Evolutionary conservation across 495 filamentous ascomycete genomes (phyloP).

Genomic region (Friedmanniomyces endolithicus): DNA sequence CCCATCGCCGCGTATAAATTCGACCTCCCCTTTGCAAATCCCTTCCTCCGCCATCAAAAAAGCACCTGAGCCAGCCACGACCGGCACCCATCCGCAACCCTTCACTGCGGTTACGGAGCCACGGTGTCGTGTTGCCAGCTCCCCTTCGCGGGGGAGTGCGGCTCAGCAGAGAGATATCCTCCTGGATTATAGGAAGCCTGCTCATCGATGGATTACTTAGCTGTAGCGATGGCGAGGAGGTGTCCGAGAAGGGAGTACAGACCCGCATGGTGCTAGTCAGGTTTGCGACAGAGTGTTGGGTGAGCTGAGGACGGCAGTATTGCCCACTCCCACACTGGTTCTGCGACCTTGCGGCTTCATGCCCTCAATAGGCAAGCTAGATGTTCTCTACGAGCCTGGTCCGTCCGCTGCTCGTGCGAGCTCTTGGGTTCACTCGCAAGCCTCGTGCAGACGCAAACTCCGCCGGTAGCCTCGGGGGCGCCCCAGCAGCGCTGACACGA

Average conservation of each 20-base stretch:
- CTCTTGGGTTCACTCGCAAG: not conserved
- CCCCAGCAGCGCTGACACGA: not conserved
- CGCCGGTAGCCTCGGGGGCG: not conserved
- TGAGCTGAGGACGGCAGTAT: not conserved
- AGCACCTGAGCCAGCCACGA: conserved; percentile 15
- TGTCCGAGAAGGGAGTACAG: conserved; percentile 23
- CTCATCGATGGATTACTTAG: conserved; percentile 13
- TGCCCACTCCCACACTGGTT: not conserved
- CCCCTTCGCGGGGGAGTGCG: not conserved
- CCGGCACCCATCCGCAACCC: conserved; percentile 8
- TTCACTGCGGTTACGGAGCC: not conserved
- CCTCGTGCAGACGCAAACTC: not conserved
- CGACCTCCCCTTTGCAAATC: not conserved
- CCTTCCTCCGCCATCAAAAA: conserved; percentile 13
- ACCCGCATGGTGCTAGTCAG: not conserved
- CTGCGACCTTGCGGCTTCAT: not conserved
- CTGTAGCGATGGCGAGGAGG: conserved; percentile 12
- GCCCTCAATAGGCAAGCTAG: not conserved
- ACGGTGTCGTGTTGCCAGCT: conserved; percentile 18
- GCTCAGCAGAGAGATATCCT: conserved; percentile 15
- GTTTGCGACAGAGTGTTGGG: not conserved
- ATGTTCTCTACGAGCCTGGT: not conserved
- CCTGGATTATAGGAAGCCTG: conserved; percentile 21
- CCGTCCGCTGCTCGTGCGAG: not conserved
- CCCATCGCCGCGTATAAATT: not conserved